Evolutionary conservation across 345 rosid species (phyloP).

Genomic region (Eucalyptus coolabah): DNA sequence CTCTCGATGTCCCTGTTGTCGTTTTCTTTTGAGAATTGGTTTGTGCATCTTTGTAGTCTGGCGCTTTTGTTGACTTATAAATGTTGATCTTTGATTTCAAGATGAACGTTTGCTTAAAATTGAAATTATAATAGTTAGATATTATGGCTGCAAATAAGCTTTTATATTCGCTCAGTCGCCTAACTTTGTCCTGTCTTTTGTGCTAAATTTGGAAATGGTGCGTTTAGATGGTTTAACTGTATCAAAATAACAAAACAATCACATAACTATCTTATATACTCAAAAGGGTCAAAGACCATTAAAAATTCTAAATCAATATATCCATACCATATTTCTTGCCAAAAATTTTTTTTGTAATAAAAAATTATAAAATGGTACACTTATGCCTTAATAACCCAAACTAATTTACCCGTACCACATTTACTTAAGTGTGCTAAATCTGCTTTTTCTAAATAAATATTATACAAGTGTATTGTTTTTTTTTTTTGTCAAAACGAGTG

Average conservation of each 20-base stretch:
- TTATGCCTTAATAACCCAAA: not conserved
- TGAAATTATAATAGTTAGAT: not conserved
- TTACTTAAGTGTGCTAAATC: fast-evolving
- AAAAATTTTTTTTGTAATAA: not conserved
- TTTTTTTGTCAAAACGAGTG: no score
- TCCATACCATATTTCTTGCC: not conserved
- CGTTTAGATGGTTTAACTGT: not conserved
- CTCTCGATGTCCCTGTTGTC: not conserved
- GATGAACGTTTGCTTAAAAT: not conserved
- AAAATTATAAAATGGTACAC: not conserved
- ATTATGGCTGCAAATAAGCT: not conserved
- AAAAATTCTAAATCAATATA: not conserved
- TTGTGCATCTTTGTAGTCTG: not conserved
- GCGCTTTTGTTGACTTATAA: not conserved
- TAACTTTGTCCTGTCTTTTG: not conserved
- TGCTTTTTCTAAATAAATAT: not conserved
- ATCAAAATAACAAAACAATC: not conserved
- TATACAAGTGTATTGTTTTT: no score
- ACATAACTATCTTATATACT: not conserved
- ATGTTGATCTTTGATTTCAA: not conserved
- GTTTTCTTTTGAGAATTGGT: not conserved
- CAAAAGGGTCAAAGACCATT: not conserved
- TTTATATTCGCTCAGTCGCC: not conserved
- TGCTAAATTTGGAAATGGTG: not conserved
- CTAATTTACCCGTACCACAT: not conserved